Evolutionary conservation across 352 stramenopile genomes (phyloP).

Genomic region (Phytophthora nicotianae): DNA sequence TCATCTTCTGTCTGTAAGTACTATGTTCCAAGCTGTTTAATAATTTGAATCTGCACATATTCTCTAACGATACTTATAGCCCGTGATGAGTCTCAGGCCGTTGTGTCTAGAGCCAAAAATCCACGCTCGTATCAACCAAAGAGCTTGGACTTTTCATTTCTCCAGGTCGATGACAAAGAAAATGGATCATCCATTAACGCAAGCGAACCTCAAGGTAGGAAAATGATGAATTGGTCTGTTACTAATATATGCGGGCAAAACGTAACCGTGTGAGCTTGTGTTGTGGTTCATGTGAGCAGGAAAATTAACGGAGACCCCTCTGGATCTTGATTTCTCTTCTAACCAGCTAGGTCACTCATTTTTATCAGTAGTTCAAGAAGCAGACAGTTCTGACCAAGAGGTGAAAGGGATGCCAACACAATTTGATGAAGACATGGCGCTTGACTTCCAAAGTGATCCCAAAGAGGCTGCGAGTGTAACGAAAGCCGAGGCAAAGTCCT

Average conservation of each 20-base stretch:
- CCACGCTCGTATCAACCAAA: background rate
- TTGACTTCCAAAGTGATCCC: constrained; percentile 5
- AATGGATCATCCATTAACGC: background rate
- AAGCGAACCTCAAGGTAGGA: constrained; percentile 11
- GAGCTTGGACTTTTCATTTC: constrained; percentile 3
- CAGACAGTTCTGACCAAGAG: constrained; percentile 18
- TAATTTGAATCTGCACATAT: background rate
- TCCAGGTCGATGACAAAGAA: background rate
- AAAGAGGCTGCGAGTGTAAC: background rate
- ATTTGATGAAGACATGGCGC: constrained; percentile 9
- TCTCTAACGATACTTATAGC: background rate
- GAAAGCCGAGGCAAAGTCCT: constrained; percentile 14
- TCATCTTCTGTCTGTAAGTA: constrained; percentile 10
- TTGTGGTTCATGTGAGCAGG: constrained; percentile 8
- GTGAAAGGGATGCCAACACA: constrained; percentile 10
- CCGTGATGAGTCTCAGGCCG: background rate
- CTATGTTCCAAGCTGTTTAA: background rate
- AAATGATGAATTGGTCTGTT: background rate
- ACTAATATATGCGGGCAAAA: background rate
- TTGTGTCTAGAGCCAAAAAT: background rate
- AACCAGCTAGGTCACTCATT: constrained; percentile 15
- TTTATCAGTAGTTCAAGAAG: constrained; percentile 8
- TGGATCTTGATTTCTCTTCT: constrained; percentile 1
- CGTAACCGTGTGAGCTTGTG: background rate
- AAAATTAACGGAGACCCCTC: constrained; percentile 5